Percentiles rank a stretch among this genome's conserved stretches.
Evolutionary conservation across 768 basidiomycete genomes (phyloP).

Genomic region (Tubosaeta sp.): DNA sequence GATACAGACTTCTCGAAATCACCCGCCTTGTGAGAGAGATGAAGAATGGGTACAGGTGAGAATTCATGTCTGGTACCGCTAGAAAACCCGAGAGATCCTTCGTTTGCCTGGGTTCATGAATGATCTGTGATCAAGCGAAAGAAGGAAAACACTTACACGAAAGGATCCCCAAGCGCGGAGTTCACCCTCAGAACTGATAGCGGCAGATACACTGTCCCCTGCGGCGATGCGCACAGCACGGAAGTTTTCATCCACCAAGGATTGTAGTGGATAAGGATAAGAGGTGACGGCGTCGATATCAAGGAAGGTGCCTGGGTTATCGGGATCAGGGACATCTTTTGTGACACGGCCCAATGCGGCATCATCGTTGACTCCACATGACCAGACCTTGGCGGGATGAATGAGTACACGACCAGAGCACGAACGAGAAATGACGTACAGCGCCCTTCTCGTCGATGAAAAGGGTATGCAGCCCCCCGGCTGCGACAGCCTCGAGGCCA

Average conservation of each 20-base stretch:
- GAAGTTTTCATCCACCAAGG: slow-evolving; percentile 74
- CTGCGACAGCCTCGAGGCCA: slow-evolving; percentile 78
- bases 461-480: slow-evolving; percentile 86
- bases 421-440: slow-evolving; percentile 46
- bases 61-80: slow-evolving; percentile 65
- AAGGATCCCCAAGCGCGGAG: slow-evolving; percentile 89
- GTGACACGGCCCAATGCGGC: slow-evolving; percentile 83
- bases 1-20: slow-evolving; percentile 68
- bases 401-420: not conserved
- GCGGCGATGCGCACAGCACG: slow-evolving; percentile 78
- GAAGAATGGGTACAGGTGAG: slow-evolving; percentile 54
- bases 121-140: not conserved
- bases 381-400: slow-evolving; percentile 59
- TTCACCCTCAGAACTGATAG: slow-evolving; percentile 74
- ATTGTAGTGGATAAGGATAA: slow-evolving; percentile 61
- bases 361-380: slow-evolving; percentile 84
- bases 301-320: slow-evolving; percentile 54
- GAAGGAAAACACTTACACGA: slow-evolving; percentile 52
- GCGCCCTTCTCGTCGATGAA: slow-evolving; percentile 87
- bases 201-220: slow-evolving; percentile 87
- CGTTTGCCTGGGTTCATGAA: slow-evolving; percentile 48
- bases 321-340: slow-evolving; percentile 51
- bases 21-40: slow-evolving; percentile 56
- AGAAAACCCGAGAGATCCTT: slow-evolving; percentile 84
- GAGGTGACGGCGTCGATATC: slow-evolving; percentile 50